phyloP scores from a whole-genome alignment of 805 yeast genomes.

The Metschnikowia kofuensis region DNA sequence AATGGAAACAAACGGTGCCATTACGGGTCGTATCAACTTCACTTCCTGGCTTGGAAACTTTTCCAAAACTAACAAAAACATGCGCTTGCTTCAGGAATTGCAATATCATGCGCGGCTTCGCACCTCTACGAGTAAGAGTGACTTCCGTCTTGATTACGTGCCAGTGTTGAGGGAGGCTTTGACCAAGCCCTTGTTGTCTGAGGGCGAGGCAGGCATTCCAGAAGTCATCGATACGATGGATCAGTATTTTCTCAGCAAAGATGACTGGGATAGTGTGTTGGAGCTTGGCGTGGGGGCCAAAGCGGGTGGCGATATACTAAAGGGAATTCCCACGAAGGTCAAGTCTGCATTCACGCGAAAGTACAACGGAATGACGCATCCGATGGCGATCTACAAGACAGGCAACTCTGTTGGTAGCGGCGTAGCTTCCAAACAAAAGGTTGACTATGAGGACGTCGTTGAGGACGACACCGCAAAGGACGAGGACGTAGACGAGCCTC shows the following conservation, averaged over 20 bases:
- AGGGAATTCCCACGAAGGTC: constrained; percentile 69
- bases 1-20: constrained; percentile 66
- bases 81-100: constrained; percentile 76
- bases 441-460: constrained; percentile 71
- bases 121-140: constrained; percentile 72
- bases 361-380: constrained; percentile 76
- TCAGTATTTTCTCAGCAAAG: constrained; percentile 77
- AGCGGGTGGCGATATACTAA: constrained; percentile 43
- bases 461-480: constrained; percentile 53
- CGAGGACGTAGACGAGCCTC: constrained; percentile 43
- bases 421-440: constrained; percentile 36
- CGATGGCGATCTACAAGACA: constrained; percentile 76
- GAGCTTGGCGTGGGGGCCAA: constrained; percentile 72
- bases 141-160: constrained; percentile 72
- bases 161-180: constrained; percentile 60
- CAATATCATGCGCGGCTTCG: constrained; percentile 83
- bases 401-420: constrained; percentile 51
- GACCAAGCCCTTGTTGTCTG: constrained; percentile 51
- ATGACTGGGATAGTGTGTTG: constrained; percentile 87
- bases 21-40: constrained; percentile 70
- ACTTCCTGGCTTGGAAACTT: constrained; percentile 88
- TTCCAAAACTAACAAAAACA: constrained; percentile 76
- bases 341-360: constrained; percentile 85
- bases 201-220: constrained; percentile 62
- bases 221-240: constrained; percentile 75